These are phyloP conservation scores for Bruguiera gymnorhiza DNA, from an alignment of 345 rosid genomes.

Conservation along the genomic window DNA sequence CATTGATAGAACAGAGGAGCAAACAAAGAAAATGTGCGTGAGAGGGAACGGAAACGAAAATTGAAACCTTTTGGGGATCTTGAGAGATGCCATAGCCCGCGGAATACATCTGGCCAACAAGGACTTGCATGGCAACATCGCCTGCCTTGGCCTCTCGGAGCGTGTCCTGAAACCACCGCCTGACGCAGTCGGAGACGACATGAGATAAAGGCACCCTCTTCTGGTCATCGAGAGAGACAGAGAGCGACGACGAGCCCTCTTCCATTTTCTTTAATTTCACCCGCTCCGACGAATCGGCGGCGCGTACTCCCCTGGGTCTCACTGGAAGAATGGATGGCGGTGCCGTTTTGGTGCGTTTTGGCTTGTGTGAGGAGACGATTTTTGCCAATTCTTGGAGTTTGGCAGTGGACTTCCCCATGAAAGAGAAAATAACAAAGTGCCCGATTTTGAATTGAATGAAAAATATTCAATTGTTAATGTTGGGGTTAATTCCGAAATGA, in stretches of 20 bases:
- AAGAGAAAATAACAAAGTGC: background rate
- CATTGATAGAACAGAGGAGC: conserved; percentile 2
- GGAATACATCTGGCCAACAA: conserved; percentile 85
- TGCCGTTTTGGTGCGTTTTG: conserved; percentile 21
- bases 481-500: background rate
- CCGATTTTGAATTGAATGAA: background rate
- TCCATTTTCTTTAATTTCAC: conserved; percentile 40
- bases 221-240: conserved; percentile 15
- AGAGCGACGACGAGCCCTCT: conserved; percentile 1
- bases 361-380: conserved; percentile 39
- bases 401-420: conserved; percentile 58
- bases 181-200: conserved; percentile 68
- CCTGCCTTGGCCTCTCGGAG: conserved; percentile 74
- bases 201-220: conserved; percentile 53
- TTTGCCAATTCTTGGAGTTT: conserved; percentile 46
- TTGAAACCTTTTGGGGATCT: conserved; percentile 61
- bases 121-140: conserved; percentile 64
- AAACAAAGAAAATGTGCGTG: background rate
- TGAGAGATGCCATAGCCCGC: conserved; percentile 71
- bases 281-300: conserved; percentile 22
- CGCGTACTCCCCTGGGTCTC: conserved; percentile 25
- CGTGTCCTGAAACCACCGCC: conserved; percentile 74
- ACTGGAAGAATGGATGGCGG: background rate
- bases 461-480: background rate
- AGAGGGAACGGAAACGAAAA: background rate